A percentile compares a stretch with the other conserved stretches of the same genome.
Conservation (phyloP, 345 rosid genomes). For the Arabidopsis suecica region DNA sequence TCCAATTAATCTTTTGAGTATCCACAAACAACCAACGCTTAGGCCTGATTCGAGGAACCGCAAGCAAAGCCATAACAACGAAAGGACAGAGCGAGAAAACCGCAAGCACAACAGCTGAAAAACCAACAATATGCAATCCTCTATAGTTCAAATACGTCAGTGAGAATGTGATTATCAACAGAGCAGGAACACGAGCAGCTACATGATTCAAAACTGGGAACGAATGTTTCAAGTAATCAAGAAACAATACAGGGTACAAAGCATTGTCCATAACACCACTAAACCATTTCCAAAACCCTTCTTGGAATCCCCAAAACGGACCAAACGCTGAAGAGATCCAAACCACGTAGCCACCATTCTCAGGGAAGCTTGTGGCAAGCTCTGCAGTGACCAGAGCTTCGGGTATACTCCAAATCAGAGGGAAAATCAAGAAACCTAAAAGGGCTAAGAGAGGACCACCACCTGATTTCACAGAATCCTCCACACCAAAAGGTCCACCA, state of each 20-base stretch:
- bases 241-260: conserved; percentile 82
- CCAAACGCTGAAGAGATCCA: conserved; percentile 97
- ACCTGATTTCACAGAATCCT: conserved; percentile 84
- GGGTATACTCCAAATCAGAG: conserved; percentile 88
- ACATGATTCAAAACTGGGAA: conserved; percentile 64
- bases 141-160: conserved; percentile 87
- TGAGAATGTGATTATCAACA: conserved; percentile 70
- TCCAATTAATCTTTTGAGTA: conserved; percentile 73
- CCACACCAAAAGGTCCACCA: conserved; percentile 97
- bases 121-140: conserved; percentile 84
- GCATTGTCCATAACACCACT: conserved; percentile 99
- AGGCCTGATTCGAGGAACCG: conserved; percentile 73
- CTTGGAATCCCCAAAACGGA: conserved; percentile 94
- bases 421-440: conserved; percentile 83
- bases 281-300: conserved; percentile 97
- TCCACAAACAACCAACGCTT: conserved; percentile 74
- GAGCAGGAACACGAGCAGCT: conserved; percentile 79
- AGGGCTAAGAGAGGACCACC: conserved; percentile 89
- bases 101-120: conserved; percentile 74
- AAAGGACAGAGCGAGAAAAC: conserved; percentile 81
- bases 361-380: conserved; percentile 90
- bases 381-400: conserved; percentile 95
- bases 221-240: conserved; percentile 90
- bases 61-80: conserved; percentile 67
- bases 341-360: conserved; percentile 88